These are phyloP conservation scores for Eucalyptus sideroxylon DNA, from an alignment of 345 rosid genomes.

Conservation along the genomic window DNA sequence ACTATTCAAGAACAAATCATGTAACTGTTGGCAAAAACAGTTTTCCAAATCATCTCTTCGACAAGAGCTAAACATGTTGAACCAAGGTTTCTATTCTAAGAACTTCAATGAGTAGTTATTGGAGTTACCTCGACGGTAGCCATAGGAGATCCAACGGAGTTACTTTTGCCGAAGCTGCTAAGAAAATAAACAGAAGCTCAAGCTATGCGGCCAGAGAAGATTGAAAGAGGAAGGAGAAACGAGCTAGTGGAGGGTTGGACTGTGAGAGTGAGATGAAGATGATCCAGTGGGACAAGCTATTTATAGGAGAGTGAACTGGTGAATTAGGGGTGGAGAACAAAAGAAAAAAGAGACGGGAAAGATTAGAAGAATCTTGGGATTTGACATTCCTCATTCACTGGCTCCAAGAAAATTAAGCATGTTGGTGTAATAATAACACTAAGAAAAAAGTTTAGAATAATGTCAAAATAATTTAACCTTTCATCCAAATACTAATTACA, in stretches of 20 bases:
- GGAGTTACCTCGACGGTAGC: slow-evolving; percentile 49
- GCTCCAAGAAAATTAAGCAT: slow-evolving; percentile 4
- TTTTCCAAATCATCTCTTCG: background rate
- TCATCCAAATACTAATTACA: background rate
- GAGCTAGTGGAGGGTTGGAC: background rate
- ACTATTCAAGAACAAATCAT: background rate
- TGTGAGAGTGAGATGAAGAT: slow-evolving; percentile 5
- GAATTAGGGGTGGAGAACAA: background rate
- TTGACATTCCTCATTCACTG: slow-evolving; percentile 28
- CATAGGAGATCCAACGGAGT: slow-evolving; percentile 1
- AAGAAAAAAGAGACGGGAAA: background rate
- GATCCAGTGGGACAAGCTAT: background rate
- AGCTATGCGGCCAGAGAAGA: background rate
- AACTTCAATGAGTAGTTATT: background rate
- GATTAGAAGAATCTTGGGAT: slow-evolving; percentile 19
- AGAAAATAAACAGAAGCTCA: background rate
- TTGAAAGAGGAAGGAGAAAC: background rate
- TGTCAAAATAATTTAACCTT: background rate
- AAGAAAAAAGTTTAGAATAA: background rate
- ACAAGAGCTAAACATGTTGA: background rate
- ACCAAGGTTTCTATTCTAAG: background rate
- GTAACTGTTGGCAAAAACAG: background rate
- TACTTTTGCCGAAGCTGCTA: background rate
- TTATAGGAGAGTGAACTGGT: background rate
- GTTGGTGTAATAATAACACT: slow-evolving; percentile 4